Evolutionary conservation across 352 stramenopile species (phyloP).

Genomic region (Phytophthora foliorum): DNA sequence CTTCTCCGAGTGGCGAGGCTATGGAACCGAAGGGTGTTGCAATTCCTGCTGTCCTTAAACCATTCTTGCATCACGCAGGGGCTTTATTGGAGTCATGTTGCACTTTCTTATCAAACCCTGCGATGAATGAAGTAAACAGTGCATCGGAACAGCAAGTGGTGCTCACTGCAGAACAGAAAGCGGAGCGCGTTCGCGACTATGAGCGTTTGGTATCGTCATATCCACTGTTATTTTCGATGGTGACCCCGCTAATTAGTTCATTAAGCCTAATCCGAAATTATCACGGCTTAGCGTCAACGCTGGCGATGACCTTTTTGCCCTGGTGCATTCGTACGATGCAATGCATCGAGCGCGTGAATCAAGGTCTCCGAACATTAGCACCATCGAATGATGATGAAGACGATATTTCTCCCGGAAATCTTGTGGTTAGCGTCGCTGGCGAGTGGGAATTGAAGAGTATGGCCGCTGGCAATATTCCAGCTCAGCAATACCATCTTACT

Average conservation of each 20-base stretch:
- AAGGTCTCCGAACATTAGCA: conserved; percentile 50
- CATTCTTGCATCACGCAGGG: conserved; percentile 77
- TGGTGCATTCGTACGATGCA: conserved; percentile 80
- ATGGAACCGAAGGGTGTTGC: conserved; percentile 47
- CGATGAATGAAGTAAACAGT: conserved; percentile 36
- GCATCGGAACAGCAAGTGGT: conserved; percentile 28
- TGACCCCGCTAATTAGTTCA: conserved; percentile 74
- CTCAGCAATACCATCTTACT: conserved; percentile 87
- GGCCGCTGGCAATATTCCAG: conserved; percentile 87
- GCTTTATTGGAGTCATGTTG: conserved; percentile 67
- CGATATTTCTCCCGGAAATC: conserved; percentile 38
- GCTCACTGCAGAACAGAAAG: conserved; percentile 27
- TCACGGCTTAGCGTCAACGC: conserved; percentile 68
- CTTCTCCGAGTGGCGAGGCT: conserved; percentile 31
- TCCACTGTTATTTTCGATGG: conserved; percentile 66
- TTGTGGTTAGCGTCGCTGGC: conserved; percentile 75
- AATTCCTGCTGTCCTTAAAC: conserved; percentile 79
- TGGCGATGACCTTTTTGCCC: conserved; percentile 82
- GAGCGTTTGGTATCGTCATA: conserved; percentile 53
- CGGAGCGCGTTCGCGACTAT: conserved; percentile 29
- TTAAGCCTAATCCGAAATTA: conserved; percentile 76
- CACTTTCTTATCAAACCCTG: conserved; percentile 52
- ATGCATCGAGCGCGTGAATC: conserved; percentile 71
- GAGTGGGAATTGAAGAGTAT: conserved; percentile 92
- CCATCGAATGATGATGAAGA: conserved; percentile 35